Base-by-base conservation (phyloP, 768 basidiomycete genomes). In the Suillus variegatus region DNA sequence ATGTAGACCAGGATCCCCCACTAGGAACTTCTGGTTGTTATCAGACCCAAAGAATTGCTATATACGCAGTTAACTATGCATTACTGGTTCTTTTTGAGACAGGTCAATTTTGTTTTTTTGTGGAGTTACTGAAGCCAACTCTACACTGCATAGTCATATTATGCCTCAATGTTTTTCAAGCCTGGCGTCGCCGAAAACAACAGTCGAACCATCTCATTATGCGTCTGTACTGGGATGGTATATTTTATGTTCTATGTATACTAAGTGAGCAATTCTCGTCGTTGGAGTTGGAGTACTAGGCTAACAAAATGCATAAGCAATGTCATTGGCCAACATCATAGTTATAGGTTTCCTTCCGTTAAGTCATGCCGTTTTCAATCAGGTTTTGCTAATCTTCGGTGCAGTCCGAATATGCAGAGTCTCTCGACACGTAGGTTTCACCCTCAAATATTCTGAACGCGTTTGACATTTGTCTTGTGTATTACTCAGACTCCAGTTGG, bases 141-240 rank as follows among this genome's bases (percentile, higher is more conserved):
- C 13, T 13, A 38, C n/a, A 56, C 13, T n/a, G n/a, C n/a, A n/a
- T n/a, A 56, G 55, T 56, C 13, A 56, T 56, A 56, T 36, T 56
- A 38, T 56, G 22, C 55, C 36, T 56, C 13, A 38, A 56, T 10
- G 13, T 56, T 52, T 32, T 52, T 32, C 51, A 52, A 52, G 51
- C 51, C 55, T 56, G 36, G 36, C 36, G 2, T 38, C 36, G n/a
- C n/a, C n/a, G 55, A n/a, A n/a, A 7, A n/a, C 18, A 20, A 36
- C 55, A n/a, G 6, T 35, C 20, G 20, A 56, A 12, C 35, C 55
- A 35, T n/a, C n/a, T 56, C 20, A 12, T 56, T 36, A 22, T 6
- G n/a, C 35, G n/a, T 36, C n/a, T 56, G 20, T 56, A 56, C 55
- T 36, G 55, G 55, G 55, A 56, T 56, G 55, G 35, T 38, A 38